Conservation (phyloP, 2,329 filamentous ascomycete species). For the Fusarium phyllophilum region DNA sequence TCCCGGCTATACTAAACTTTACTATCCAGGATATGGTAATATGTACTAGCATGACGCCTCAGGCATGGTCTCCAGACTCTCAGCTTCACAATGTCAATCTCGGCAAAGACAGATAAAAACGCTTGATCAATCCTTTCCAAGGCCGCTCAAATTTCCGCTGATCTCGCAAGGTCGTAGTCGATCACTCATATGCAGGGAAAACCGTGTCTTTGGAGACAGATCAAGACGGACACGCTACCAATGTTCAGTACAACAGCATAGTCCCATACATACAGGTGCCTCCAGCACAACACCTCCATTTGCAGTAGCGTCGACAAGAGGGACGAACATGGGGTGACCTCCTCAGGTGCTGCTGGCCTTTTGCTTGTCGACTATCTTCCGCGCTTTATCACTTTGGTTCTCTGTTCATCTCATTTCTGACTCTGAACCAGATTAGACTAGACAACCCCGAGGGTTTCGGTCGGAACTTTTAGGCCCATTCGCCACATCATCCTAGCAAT, state of each 20-base stretch:
- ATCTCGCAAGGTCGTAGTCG: conserved; percentile 35
- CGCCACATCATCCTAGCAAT: conserved; percentile 31
- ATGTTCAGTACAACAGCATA: conserved; percentile 7
- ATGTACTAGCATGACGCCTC: neutral
- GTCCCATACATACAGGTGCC: neutral
- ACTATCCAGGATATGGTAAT: conserved; percentile 10
- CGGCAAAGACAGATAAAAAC: conserved; percentile 20
- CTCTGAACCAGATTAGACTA: conserved; percentile 19
- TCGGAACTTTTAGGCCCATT: conserved; percentile 35
- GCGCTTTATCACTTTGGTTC: conserved; percentile 18
- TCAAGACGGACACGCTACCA: conserved; percentile 20
- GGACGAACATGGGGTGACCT: conserved; percentile 22
- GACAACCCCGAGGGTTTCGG: conserved; percentile 34
- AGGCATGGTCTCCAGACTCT: conserved; percentile 24
- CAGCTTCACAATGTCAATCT: conserved; percentile 32
- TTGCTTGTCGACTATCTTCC: conserved; percentile 12
- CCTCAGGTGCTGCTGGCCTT: conserved; percentile 21
- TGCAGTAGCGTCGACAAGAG: conserved; percentile 34
- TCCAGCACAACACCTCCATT: conserved; percentile 15
- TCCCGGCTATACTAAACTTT: conserved; percentile 24
- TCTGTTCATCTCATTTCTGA: conserved; percentile 18
- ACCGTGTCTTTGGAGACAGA: conserved; percentile 16
- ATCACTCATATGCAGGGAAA: conserved; percentile 35
- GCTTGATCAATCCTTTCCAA: conserved; percentile 11
- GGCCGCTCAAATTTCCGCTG: conserved; percentile 32